phyloP scores from a whole-genome alignment of 345 rosid genomes.

The Citrus maxima region DNA sequence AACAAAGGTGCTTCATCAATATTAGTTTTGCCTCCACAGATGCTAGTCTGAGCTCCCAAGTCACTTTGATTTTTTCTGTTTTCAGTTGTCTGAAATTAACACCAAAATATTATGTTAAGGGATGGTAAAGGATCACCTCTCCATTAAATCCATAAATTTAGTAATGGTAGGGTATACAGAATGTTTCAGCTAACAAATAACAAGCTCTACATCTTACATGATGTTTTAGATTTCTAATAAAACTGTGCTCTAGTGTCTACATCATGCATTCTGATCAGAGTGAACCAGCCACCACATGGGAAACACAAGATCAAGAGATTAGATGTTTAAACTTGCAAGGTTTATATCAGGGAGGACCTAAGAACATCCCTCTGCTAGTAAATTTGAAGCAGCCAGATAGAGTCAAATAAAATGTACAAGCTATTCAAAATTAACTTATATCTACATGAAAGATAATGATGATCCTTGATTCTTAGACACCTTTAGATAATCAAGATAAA shows the following conservation, averaged over 20 bases:
- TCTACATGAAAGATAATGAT: not conserved
- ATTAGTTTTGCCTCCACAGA: conserved; percentile 44
- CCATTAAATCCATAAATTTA: not conserved
- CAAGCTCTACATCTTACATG: not conserved
- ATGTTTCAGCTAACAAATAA: not conserved
- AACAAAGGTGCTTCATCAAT: conserved; percentile 46
- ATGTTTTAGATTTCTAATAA: not conserved
- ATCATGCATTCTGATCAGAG: not conserved
- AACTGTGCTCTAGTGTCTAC: not conserved
- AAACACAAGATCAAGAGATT: not conserved
- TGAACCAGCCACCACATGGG: not conserved
- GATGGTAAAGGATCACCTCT: not conserved
- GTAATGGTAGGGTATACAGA: not conserved
- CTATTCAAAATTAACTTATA: not conserved
- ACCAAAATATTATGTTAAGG: conserved; percentile 2
- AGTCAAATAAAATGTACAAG: not conserved
- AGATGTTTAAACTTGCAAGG: not conserved
- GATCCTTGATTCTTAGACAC: not conserved
- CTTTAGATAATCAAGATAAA: too few species aligned
- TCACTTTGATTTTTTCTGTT: conserved; percentile 37
- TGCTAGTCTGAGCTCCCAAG: conserved; percentile 18
- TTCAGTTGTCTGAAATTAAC: conserved; percentile 49
- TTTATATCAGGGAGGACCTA: not conserved
- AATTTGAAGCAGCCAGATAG: not conserved
- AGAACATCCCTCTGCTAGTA: not conserved